Base-by-base conservation (phyloP, 1,284 basidiomycete genomes). In the Marasmius fiardii region DNA sequence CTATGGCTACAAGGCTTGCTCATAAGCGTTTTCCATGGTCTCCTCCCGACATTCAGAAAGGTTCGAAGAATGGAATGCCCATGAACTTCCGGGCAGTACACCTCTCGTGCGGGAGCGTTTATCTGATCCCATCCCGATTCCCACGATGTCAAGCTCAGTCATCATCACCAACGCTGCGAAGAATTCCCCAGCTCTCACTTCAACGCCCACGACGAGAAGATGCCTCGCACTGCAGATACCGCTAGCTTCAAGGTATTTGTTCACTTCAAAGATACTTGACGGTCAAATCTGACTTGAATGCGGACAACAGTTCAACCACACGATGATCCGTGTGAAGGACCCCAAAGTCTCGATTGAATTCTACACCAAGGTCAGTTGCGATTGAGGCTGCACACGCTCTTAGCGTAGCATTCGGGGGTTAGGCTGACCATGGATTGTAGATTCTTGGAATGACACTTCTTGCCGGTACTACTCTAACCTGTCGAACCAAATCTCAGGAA, bases 241-340 rank as follows among this genome's bases (percentile, higher is more conserved):
- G 76, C 83, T 0, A 80, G 81, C 60, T 89, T 83, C 72, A 82
- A 79, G 73, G 86, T n/a, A n/a, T 83, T 62, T 59, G 58, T 48
- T 41, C 58, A 51, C 21, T 23, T 45, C 37, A n/a, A n/a, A 20
- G 14, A 21, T 26, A 23, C 35, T n/a, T 55, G 34, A 41, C n/a
- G 43, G 14, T 1, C 54, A 28, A 45, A 23, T 33, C n/a, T 41
- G 23, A 45, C 45, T 20, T 18, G 4, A 37, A 43, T 39, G 49
- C 33, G n/a, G n/a, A n/a, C 21, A 26, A 39, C 47, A 92, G 87
- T 90, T 93, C 74, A 93, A 94, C 70, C 92, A 95, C 74, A 92
- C 90, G 31, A 94, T 93, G 92, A 72, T 95, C 66, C 85, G 95
- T 62, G 81, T 96, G 69, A 94, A 90, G 76, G 93, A 97, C 71